Base-by-base conservation (phyloP, 1,284 basidiomycete genomes). In the Tremellales sp. region DNA sequence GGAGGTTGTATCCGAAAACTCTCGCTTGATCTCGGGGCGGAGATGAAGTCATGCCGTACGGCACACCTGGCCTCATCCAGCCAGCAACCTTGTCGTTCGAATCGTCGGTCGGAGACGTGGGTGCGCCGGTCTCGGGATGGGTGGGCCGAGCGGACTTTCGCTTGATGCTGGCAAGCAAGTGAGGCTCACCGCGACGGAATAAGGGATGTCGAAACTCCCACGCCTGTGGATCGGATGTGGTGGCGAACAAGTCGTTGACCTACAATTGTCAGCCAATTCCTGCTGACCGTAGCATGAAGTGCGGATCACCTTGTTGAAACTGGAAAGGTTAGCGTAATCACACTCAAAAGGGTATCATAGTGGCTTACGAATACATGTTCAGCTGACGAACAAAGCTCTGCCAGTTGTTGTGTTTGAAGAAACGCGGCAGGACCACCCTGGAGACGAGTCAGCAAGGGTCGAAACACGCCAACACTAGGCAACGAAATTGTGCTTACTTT, bases 391-490 rank as follows among this genome's bases (percentile, higher is more conserved):
- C 72, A 49, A 78, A 77, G 6, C 67, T 71, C 48, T 75, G 72
- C 64, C 74, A 77, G 51, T 78, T 77, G 53, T 72, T 72, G 51
- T 77, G 76, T 57, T 76, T 75, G 72, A 75, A 77, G 51, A 66
- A 75, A 35, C 73, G 68, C 0, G 76, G 75, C 2, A 77, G 57
- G 5, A 75, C 65, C 5, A 60, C 54, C 48, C 73, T 73, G 54
- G 12, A 27, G 4, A 10, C 29, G 21, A 35, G 13, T 56, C 39
- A 56, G 51, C 39, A 25, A 36, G 27, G 15, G 27, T 7, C 23
- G 13, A 45, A 29, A 37, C 7, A 11, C n/a, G n/a, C n/a, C n/a
- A n/a, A n/a, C n/a, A n/a, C n/a, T n/a, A n/a, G n/a, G n/a, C 21
- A 11, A 19, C 5, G n/a, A 31, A 35, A 25, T 24, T 19, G 5